Percentiles rank a stretch among this genome's conserved stretches.
Evolutionary conservation across 495 filamentous ascomycete species (phyloP).

Genomic region (Bacidia gigantensis): DNA sequence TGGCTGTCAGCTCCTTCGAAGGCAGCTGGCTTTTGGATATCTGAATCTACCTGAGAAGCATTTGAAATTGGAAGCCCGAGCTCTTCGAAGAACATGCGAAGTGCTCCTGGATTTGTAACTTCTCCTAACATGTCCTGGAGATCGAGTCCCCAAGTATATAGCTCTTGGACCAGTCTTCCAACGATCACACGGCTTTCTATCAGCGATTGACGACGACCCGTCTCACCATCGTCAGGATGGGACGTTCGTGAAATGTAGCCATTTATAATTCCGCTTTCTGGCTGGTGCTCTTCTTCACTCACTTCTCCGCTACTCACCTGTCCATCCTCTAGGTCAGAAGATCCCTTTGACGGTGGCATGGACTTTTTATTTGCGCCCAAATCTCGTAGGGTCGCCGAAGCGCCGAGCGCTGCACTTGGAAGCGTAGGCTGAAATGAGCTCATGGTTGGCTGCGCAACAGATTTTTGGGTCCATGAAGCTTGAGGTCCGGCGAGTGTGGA

Average conservation of each 20-base stretch:
- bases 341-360: background rate
- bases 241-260: too few species aligned
- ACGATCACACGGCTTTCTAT: background rate
- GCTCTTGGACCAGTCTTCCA: background rate
- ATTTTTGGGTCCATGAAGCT: background rate
- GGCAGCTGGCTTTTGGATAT: background rate
- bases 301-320: conserved; percentile 57
- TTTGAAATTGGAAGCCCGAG: background rate
- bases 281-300: background rate
- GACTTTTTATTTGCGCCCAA: background rate
- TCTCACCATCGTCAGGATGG: too few species aligned
- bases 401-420: background rate
- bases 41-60: background rate
- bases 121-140: conserved; percentile 2
- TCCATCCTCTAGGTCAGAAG: conserved; percentile 44
- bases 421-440: background rate
- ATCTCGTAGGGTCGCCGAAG: background rate
- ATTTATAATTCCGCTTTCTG: too few species aligned
- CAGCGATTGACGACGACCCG: conserved; percentile 1
- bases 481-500: background rate
- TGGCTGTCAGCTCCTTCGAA: background rate
- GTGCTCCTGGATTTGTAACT: background rate
- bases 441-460: background rate
- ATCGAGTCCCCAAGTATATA: background rate
- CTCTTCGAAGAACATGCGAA: background rate